Evolutionary conservation across 306 rosid species (phyloP).

Genomic region (Prunus armeniaca): DNA sequence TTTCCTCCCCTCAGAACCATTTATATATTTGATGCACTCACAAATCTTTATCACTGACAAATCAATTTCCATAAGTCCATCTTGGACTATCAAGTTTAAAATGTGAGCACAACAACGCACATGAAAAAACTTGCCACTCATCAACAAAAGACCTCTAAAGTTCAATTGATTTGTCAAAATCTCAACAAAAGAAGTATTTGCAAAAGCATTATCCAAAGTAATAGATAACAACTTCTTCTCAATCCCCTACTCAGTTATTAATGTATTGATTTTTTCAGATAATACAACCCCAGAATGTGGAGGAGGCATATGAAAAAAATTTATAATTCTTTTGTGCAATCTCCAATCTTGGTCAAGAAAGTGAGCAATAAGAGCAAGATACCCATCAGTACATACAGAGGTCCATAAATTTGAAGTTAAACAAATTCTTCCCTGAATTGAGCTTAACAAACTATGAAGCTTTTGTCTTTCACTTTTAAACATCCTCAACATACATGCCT

Average conservation of each 20-base stretch:
- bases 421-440: too few relatives aligned
- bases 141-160: neutral
- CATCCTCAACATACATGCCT: too few relatives aligned
- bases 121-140: neutral
- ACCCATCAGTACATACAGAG: neutral
- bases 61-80: too few relatives aligned
- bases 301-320: neutral
- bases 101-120: too few relatives aligned
- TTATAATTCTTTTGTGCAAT: neutral
- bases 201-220: conserved; percentile 1
- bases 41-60: too few relatives aligned
- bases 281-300: neutral
- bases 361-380: neutral
- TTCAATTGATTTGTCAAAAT: neutral
- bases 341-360: neutral
- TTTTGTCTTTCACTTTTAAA: too few relatives aligned
- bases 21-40: too few relatives aligned
- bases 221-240: neutral
- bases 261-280: neutral
- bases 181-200: neutral
- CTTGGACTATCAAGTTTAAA: too few relatives aligned
- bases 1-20: too few relatives aligned
- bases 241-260: neutral
- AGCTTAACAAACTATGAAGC: too few relatives aligned
- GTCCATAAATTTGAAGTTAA: neutral